Evolutionary conservation across 805 yeast genomes (phyloP).

Genomic region (Yarrowia sp.): DNA sequence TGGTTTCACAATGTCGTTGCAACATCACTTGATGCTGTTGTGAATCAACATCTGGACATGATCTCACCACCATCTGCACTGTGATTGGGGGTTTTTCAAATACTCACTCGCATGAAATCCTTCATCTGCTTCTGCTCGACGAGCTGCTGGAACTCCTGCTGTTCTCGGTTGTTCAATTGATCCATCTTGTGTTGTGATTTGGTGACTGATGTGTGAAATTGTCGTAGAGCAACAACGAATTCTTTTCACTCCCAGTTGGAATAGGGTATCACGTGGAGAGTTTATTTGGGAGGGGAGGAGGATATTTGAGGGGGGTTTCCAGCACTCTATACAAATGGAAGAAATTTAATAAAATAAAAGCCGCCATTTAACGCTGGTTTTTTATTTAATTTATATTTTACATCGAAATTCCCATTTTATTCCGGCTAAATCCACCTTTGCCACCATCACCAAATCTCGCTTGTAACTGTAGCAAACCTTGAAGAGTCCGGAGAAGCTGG

Average conservation of each 20-base stretch:
- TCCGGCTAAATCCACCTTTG: background rate
- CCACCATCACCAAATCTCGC: background rate
- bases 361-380: no score
- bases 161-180: constrained; percentile 90
- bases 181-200: constrained; percentile 57
- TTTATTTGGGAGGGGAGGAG: background rate
- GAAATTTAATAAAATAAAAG: no score
- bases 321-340: no score
- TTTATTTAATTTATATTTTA: background rate
- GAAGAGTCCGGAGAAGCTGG: constrained; percentile 14
- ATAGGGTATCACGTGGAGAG: constrained; percentile 26
- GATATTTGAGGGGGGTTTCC: background rate
- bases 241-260: constrained; percentile 26
- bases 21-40: no score
- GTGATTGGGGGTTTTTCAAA: background rate
- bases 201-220: constrained; percentile 15
- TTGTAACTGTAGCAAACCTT: background rate
- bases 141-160: constrained; percentile 91
- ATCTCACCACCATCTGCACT: no score
- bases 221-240: constrained; percentile 18
- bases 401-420: background rate
- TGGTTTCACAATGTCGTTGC: no score
- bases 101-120: constrained; percentile 87
- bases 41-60: no score
- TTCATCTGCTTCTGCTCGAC: constrained; percentile 98